Evolutionary conservation across 2,329 filamentous ascomycete genomes (phyloP), one percentile per base, ranked within the genome.

Genomic region (Canariomyces notabilis): DNA sequence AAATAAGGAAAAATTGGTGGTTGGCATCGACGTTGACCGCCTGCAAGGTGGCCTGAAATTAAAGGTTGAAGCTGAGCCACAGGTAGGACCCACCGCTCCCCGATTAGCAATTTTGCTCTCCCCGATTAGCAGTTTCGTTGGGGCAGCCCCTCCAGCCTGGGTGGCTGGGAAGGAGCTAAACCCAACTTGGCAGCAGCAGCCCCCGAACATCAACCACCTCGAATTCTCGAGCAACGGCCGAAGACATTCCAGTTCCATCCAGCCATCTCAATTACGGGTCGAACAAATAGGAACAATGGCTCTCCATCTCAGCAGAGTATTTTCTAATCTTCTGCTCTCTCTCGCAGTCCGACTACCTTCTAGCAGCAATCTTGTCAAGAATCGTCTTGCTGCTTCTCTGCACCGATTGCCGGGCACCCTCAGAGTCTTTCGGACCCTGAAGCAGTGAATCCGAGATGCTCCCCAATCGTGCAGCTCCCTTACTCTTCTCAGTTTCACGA

Each of bases 381-480:
- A n/a, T 7, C 35, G 31, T 11, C 15, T 8, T 12, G 9, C 31
- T 34, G 23, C 29, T 42, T 3, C 12, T 19, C 20, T 15, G 31
- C 39, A 23, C 41, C 35, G n/a, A n/a, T 32, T 26, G 18, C 22
- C 21, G 15, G 31, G 33, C 42, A 8, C 38, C 20, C 34, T 23
- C 37, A 29, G n/a, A n/a, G n/a, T n/a, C n/a, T n/a, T n/a, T n/a
- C n/a, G n/a, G n/a, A n/a, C n/a, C n/a, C n/a, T n/a, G 29, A 37
- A 31, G 19, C 33, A 21, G 33, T 22, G 16, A 9, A 19, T 21
- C 16, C 57, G 64, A 59, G 47, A 68, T 67, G 65, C 62, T 57
- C 50, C 41, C 52, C 39, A 49, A 54, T 43, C 49, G 51, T 37
- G 41, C 59, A 21, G 37, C 58, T 34, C 49, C 55, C 19, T 29